phyloP scores from a whole-genome alignment of 2,329 filamentous ascomycete genomes.

The Aspergillus ochraceoroseus region DNA sequence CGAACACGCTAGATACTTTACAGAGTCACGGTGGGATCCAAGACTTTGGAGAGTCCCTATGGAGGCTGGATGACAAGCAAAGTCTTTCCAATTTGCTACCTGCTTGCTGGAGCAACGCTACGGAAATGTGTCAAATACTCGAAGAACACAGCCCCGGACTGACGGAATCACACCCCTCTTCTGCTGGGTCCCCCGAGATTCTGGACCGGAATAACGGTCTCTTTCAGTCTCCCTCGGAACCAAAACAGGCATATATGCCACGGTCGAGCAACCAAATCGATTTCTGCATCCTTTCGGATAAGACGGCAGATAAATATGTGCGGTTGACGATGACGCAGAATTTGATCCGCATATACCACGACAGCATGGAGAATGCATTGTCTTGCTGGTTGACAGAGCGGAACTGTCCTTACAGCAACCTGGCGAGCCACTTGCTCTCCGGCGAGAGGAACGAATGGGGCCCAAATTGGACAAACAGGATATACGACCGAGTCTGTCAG shows the following conservation, averaged over 20 bases:
- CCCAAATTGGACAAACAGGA: constrained; percentile 6
- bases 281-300: neutral
- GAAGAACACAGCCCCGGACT: no score
- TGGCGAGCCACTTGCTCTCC: neutral
- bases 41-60: no score
- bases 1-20: no score
- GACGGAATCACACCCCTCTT: no score
- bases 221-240: no score
- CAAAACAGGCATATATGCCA: neutral
- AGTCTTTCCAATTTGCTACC: no score
- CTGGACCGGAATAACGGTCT: no score
- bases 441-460: constrained; percentile 4
- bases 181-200: no score
- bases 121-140: no score
- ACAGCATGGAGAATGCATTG: constrained; percentile 10
- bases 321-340: constrained; percentile 3
- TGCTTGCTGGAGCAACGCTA: no score
- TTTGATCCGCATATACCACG: constrained; percentile 8
- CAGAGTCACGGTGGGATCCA: no score
- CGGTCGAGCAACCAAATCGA: neutral
- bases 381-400: constrained; percentile 9
- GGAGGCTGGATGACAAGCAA: no score
- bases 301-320: neutral
- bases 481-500: constrained; percentile 4
- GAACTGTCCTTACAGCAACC: constrained; percentile 7